phyloP scores from a whole-genome alignment of 768 basidiomycete genomes.

The Termitomyces heimii region DNA sequence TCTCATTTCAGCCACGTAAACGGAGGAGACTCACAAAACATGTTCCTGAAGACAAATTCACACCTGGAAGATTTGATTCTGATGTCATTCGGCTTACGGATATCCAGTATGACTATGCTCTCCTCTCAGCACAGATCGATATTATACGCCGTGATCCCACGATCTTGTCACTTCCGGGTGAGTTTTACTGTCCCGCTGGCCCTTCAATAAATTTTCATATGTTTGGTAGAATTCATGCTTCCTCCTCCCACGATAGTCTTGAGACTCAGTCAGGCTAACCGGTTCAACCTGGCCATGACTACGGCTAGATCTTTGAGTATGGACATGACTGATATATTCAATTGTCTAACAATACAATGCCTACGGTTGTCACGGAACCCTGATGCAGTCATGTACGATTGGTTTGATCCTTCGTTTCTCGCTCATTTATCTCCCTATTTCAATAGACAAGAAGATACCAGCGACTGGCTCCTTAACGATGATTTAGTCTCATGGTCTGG shows the following conservation, averaged over 20 bases:
- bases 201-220: not conserved
- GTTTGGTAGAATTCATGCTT: conserved; percentile 40
- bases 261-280: conserved; percentile 70
- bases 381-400: conserved; percentile 51
- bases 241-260: conserved; percentile 65
- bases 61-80: conserved; percentile 55
- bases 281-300: conserved; percentile 74
- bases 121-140: conserved; percentile 74
- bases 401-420: conserved; percentile 1
- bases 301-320: conserved; percentile 70
- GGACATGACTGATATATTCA: conserved; percentile 86
- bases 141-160: conserved; percentile 64
- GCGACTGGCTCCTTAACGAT: conserved; percentile 82
- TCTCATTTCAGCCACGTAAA: conserved; percentile 49
- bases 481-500: conserved; percentile 82
- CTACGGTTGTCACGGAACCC: conserved; percentile 64
- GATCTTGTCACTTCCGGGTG: conserved; percentile 60
- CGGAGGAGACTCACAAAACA: conserved; percentile 65
- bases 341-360: conserved; percentile 71
- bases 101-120: conserved; percentile 70
- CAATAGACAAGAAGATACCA: conserved; percentile 61
- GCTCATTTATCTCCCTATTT: conserved; percentile 11
- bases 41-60: conserved; percentile 73
- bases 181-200: conserved; percentile 17
- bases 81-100: conserved; percentile 79